Evolutionary conservation across 495 filamentous ascomycete species (phyloP).

Genomic region (Penicillium chermesinum): DNA sequence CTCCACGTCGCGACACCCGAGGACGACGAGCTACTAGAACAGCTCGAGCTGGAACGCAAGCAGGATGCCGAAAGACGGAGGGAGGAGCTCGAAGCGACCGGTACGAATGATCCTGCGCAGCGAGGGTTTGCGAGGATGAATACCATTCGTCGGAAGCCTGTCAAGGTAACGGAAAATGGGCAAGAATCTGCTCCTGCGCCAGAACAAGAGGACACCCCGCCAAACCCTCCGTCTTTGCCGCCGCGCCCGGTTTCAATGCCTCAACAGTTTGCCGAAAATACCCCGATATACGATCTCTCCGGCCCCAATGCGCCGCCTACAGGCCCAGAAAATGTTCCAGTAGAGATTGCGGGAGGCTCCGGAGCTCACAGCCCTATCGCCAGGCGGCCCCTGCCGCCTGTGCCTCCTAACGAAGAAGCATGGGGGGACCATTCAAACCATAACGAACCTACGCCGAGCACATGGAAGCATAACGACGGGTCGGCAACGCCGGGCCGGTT

Average conservation of each 20-base stretch:
- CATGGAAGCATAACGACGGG: slow-evolving; percentile 18
- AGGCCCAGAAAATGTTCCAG: not conserved
- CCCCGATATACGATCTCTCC: slow-evolving; percentile 17
- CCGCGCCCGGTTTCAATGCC: slow-evolving; percentile 16
- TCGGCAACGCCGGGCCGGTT: slow-evolving; percentile 26
- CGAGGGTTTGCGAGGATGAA: slow-evolving; percentile 36
- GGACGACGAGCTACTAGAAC: slow-evolving; percentile 48
- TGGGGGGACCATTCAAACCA: slow-evolving; percentile 2
- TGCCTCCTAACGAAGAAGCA: slow-evolving; percentile 26
- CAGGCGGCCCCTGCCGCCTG: slow-evolving; percentile 27
- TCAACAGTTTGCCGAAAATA: slow-evolving; percentile 19
- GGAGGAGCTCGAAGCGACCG: slow-evolving; percentile 24
- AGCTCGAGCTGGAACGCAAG: slow-evolving; percentile 37
- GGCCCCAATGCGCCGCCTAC: slow-evolving; percentile 8
- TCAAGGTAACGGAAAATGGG: slow-evolving; percentile 13
- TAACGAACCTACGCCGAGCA: slow-evolving; percentile 12
- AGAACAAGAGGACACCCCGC: slow-evolving; percentile 10
- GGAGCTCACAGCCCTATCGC: slow-evolving; percentile 4
- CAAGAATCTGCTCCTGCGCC: slow-evolving; percentile 10
- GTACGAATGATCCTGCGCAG: slow-evolving; percentile 19
- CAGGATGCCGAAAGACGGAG: slow-evolving; percentile 45
- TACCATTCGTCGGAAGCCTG: slow-evolving; percentile 40
- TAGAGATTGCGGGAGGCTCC: not conserved
- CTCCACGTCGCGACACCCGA: slow-evolving; percentile 70
- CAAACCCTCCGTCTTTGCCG: slow-evolving; percentile 11